Evolutionary conservation across 306 rosid species (phyloP).

Genomic region (Acacia confusa): DNA sequence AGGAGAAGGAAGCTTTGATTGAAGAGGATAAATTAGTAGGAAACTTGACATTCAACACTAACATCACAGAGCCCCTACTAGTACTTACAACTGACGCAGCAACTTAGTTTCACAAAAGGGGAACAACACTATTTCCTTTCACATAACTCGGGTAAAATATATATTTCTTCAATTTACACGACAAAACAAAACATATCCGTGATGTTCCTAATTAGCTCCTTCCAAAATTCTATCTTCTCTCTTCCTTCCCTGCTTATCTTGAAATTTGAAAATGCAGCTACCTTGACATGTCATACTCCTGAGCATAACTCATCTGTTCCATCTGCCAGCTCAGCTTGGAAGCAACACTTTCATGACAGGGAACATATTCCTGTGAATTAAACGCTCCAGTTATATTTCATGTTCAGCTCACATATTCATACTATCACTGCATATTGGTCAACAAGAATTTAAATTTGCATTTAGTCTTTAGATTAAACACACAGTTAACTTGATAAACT

Average conservation of each 20-base stretch:
- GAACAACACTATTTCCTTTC: constrained; percentile 43
- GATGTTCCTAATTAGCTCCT: constrained; percentile 46
- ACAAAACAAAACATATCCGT: constrained; percentile 37
- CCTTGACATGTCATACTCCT: constrained; percentile 68
- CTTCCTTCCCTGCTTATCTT: constrained; percentile 32
- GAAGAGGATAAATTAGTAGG: neutral
- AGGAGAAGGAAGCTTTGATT: neutral
- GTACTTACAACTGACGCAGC: constrained; percentile 48
- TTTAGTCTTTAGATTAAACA: neutral
- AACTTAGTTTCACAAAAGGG: constrained; percentile 44
- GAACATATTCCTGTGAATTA: constrained; percentile 74
- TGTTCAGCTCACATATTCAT: neutral
- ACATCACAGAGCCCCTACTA: constrained; percentile 44
- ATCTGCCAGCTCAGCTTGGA: constrained; percentile 87
- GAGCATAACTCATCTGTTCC: constrained; percentile 71
- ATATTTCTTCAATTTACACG: constrained; percentile 60
- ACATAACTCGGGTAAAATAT: constrained; percentile 50
- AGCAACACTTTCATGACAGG: constrained; percentile 93
- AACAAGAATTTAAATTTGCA: neutral
- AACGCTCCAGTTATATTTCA: neutral
- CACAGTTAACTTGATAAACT: neutral
- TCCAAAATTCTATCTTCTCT: constrained; percentile 53
- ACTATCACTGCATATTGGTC: neutral
- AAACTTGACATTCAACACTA: neutral
- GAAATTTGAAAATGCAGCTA: constrained; percentile 48